Base-by-base conservation (phyloP, 306 rosid species). In the Vigna trinervia region DNA sequence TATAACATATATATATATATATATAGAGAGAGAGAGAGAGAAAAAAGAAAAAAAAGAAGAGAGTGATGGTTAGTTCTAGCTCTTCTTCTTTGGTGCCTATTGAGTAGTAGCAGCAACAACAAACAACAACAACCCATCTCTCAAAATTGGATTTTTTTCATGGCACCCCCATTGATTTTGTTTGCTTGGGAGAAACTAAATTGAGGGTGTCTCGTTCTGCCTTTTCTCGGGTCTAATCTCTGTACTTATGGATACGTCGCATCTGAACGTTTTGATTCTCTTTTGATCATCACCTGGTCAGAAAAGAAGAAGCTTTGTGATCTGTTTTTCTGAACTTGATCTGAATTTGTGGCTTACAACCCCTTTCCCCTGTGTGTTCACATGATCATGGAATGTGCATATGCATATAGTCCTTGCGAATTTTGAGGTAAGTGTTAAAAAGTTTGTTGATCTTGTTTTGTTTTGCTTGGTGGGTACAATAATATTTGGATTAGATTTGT, bases 241-340 rank as follows among this genome's bases (percentile, higher is more conserved):
- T 90, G 90, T 84, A 86, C 96, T 83, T 67, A 56, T 45, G 54
- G 85, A 86, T 81, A 92, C 89, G 87, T 91, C 97, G 88, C 93
- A 88, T 88, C 97, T 82, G 85, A 84, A 80, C 87, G 66, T 85
- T 83, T 83, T 80, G 82, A 82, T 84, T 80, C 85, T 81, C 80
- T 74, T 67, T 75, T 82, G 85, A 73, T 83, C 69, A 28, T 68
- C 77, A 39, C 69, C 77, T 65, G 63, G 76, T 62, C 52, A 60
- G 41, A 85, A 85, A 84, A 77, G 73, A 43, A 73, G 74, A 75
- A 86, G 77, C 85, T 88, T 85, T 73, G 72, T 86, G 83, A 86
- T 88, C 90, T 81, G 79, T 78, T 76, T 67, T 19, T 68, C 68
- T 77, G 76, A 79, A 76, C 83, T 81, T 73, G 88, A 82, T 89